A percentile compares a stretch with the other conserved stretches of the same genome.
Evolutionary conservation across 2,329 filamentous ascomycete species (phyloP).

Genomic region (Trichophyton verrucosum): DNA sequence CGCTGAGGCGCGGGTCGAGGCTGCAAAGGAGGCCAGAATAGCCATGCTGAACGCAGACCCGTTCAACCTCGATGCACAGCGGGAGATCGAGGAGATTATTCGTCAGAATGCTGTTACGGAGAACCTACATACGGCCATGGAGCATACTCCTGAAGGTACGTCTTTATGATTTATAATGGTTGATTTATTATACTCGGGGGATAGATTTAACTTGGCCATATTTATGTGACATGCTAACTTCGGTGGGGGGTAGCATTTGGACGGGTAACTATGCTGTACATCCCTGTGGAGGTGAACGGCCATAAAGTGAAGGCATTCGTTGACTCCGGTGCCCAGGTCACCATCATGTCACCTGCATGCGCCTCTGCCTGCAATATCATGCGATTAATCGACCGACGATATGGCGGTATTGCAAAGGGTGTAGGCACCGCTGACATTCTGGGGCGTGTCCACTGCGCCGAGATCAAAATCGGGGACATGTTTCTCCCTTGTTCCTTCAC

Average conservation of each 20-base stretch:
- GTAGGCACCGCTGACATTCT: conserved; percentile 92
- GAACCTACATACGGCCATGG: conserved; percentile 91
- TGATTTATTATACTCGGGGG: neutral
- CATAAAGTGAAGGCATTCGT: conserved; percentile 89
- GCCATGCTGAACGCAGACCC: conserved; percentile 81
- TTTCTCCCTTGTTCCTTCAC: conserved; percentile 92
- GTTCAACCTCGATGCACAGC: conserved; percentile 84
- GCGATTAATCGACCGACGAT: conserved; percentile 85
- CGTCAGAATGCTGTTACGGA: conserved; percentile 87
- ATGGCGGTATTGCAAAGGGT: conserved; percentile 80
- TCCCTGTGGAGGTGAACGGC: conserved; percentile 89
- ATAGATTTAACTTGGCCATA: neutral
- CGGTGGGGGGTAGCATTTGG: conserved; percentile 58
- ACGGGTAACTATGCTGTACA: conserved; percentile 89
- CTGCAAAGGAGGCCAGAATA: conserved; percentile 70
- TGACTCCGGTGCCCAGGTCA: conserved; percentile 92
- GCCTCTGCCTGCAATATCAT: conserved; percentile 91
- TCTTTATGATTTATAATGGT: conserved; percentile 9
- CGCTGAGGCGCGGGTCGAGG: conserved; percentile 58
- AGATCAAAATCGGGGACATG: conserved; percentile 80
- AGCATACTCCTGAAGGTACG: conserved; percentile 91
- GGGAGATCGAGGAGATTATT: conserved; percentile 92
- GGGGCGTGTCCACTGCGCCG: conserved; percentile 85
- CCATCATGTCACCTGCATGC: conserved; percentile 93
- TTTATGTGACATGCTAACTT: neutral